Evolutionary conservation across 75 land plant species (phyloP).

Genomic region (Adiantum capillusveneris): DNA sequence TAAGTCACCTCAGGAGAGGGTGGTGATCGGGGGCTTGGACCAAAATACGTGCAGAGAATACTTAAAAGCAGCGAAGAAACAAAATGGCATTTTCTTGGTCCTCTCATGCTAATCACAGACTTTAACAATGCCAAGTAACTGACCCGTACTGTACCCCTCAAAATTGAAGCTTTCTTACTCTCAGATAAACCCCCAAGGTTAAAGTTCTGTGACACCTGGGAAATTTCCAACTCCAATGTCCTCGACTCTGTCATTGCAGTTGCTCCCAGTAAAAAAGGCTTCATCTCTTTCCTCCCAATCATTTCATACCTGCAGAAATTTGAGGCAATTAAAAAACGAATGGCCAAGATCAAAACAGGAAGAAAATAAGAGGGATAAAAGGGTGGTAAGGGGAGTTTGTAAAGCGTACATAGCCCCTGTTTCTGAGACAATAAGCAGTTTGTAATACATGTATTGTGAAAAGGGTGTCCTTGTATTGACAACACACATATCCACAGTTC

Average conservation of each 20-base stretch:
- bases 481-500: slow-evolving; percentile 34
- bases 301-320: slow-evolving; percentile 41
- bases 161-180: slow-evolving; percentile 1
- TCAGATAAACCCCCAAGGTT: neutral
- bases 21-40: slow-evolving; percentile 16
- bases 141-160: slow-evolving; percentile 31
- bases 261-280: slow-evolving; percentile 27
- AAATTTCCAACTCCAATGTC: slow-evolving; percentile 29
- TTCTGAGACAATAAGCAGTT: slow-evolving; percentile 31
- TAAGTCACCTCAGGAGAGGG: too few relatives aligned
- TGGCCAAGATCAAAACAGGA: too few relatives aligned
- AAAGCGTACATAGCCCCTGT: slow-evolving; percentile 40
- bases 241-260: slow-evolving; percentile 34
- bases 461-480: slow-evolving; percentile 32
- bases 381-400: too few relatives aligned
- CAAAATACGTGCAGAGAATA: slow-evolving; percentile 34
- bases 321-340: too few relatives aligned
- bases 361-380: too few relatives aligned
- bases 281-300: slow-evolving; percentile 43
- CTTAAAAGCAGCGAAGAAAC: slow-evolving; percentile 11
- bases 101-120: slow-evolving; percentile 29
- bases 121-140: slow-evolving; percentile 21
- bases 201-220: neutral
- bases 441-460: slow-evolving; percentile 46
- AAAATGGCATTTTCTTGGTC: slow-evolving; percentile 23